Conservation (phyloP, 352 stramenopile species). For the Pseudoperonospora humuli region DNA sequence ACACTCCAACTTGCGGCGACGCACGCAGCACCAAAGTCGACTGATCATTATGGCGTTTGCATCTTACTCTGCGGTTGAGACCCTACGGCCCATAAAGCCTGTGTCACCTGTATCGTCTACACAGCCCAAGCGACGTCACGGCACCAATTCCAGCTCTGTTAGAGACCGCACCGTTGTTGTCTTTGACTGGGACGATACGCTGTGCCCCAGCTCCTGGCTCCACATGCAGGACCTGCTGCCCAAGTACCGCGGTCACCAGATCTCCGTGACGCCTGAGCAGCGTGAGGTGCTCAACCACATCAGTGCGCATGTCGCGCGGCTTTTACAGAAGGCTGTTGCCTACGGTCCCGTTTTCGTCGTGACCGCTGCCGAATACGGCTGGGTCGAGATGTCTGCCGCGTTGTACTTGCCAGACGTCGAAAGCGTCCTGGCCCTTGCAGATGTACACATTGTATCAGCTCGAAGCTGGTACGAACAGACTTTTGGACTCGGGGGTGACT, state of each 20-base stretch:
- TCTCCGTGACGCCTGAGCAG: slow-evolving; percentile 45
- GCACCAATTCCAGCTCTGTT: slow-evolving; percentile 18
- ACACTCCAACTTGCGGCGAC: slow-evolving; percentile 15
- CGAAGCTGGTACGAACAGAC: slow-evolving; percentile 84
- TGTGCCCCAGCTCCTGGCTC: slow-evolving; percentile 82
- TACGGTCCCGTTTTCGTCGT: slow-evolving; percentile 84
- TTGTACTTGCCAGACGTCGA: slow-evolving; percentile 68
- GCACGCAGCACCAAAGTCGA: neutral
- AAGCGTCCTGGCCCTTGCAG: slow-evolving; percentile 51
- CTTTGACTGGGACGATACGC: slow-evolving; percentile 86
- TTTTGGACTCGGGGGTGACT: slow-evolving; percentile 68
- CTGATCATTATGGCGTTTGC: slow-evolving; percentile 31
- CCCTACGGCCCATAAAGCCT: slow-evolving; percentile 25
- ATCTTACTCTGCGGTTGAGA: slow-evolving; percentile 36
- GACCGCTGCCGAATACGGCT: slow-evolving; percentile 72
- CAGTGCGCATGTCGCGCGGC: slow-evolving; percentile 46
- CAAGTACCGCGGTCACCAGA: slow-evolving; percentile 71
- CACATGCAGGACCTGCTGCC: slow-evolving; percentile 72
- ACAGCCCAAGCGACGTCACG: slow-evolving; percentile 14
- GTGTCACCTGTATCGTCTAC: slow-evolving; percentile 6
- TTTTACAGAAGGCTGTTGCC: slow-evolving; percentile 64
- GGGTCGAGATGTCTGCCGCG: slow-evolving; percentile 78
- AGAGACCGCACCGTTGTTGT: slow-evolving; percentile 77
- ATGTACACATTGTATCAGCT: slow-evolving; percentile 83
- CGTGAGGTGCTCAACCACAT: slow-evolving; percentile 53